Conservation (phyloP, 257 asterid genomes). For the Fraxinus cuspidata region DNA sequence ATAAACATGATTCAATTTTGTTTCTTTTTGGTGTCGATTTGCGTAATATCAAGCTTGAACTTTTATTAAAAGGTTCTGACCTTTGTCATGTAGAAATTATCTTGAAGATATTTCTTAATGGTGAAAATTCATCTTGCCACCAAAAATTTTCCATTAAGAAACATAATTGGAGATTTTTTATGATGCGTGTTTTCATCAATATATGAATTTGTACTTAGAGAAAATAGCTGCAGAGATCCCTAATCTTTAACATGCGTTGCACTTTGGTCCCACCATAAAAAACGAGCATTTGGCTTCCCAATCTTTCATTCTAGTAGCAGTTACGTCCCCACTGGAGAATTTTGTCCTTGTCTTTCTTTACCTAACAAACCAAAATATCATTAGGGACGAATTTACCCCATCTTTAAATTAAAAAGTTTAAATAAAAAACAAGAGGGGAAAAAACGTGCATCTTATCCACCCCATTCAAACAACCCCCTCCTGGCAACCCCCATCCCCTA, state of each 20-base stretch:
- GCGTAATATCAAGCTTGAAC: not conserved
- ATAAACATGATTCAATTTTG: not conserved
- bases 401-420: not conserved
- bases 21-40: slow-evolving; percentile 7
- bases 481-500: not conserved
- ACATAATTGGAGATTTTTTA: not conserved
- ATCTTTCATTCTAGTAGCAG: not conserved
- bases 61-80: not conserved
- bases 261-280: not conserved
- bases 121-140: slow-evolving; percentile 1
- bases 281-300: not conserved
- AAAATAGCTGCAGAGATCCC: not conserved
- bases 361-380: not conserved
- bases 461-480: not conserved
- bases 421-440: no score
- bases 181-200: not conserved
- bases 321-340: not conserved
- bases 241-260: not conserved
- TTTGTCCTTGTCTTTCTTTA: not conserved
- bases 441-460: not conserved
- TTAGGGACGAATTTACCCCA: not conserved
- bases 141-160: not conserved
- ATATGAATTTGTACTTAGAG: not conserved
- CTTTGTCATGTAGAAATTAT: not conserved
- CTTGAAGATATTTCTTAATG: not conserved